These are phyloP conservation scores for Salix arbutifolia DNA, from an alignment of 345 rosid species.

Conservation along the genomic window DNA sequence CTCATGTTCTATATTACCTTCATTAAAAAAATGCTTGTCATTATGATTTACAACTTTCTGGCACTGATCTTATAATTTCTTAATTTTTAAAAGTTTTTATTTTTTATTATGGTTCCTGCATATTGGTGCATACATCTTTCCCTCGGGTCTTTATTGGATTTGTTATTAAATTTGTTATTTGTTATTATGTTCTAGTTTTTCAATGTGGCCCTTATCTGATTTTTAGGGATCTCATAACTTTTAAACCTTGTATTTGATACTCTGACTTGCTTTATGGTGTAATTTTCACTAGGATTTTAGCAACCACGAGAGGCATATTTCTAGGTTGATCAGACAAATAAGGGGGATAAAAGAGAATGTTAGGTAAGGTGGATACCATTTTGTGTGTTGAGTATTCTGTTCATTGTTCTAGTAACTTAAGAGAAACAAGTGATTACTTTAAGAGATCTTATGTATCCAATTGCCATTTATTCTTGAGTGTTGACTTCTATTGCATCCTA, in stretches of 20 bases:
- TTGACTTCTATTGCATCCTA: background rate
- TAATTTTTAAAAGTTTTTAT: background rate
- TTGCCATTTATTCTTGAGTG: background rate
- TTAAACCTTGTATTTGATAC: background rate
- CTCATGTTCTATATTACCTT: background rate
- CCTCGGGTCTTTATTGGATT: background rate
- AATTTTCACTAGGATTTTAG: conserved; percentile 51
- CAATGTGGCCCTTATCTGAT: background rate
- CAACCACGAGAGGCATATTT: conserved; percentile 52
- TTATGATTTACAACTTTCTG: background rate
- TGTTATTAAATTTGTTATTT: background rate
- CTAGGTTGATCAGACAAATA: conserved; percentile 62
- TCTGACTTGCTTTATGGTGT: conserved; percentile 6
- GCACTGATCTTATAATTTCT: background rate
- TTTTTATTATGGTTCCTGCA: background rate
- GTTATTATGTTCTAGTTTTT: background rate
- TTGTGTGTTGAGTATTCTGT: background rate
- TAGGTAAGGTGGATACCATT: conserved; percentile 42
- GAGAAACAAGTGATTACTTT: too few species aligned
- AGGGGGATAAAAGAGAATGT: conserved; percentile 64
- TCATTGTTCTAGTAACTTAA: background rate
- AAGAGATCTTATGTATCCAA: background rate
- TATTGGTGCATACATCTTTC: background rate
- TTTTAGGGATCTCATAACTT: background rate
- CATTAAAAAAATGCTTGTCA: background rate